Evolutionary conservation across 176 grass and related monocot genomes (phyloP).

Genomic region (Cenchrus americanus): DNA sequence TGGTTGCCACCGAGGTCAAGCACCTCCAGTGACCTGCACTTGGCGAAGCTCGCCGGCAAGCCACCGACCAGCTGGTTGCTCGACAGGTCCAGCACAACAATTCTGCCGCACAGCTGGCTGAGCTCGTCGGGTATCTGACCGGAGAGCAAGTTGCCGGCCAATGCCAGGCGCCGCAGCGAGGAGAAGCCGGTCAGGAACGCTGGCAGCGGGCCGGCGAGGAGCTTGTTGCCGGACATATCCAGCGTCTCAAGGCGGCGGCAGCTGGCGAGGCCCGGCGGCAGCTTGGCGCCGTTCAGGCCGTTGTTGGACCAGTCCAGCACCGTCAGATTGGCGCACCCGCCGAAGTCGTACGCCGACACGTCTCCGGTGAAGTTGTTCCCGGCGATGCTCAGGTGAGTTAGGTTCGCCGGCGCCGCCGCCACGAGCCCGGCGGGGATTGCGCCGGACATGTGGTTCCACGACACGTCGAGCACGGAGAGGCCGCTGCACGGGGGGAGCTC

Average conservation of each 20-base stretch:
- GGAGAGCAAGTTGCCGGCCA: slow-evolving; percentile 64
- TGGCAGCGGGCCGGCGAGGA: slow-evolving; percentile 58
- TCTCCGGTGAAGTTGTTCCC: slow-evolving; percentile 85
- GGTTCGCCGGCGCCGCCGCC: slow-evolving; percentile 43
- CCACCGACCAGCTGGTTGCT: slow-evolving; percentile 61
- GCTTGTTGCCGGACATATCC: slow-evolving; percentile 72
- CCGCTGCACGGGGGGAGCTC: slow-evolving; percentile 54
- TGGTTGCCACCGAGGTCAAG: slow-evolving; percentile 74
- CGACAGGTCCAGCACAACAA: slow-evolving; percentile 64
- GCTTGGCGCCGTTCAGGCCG: slow-evolving; percentile 37
- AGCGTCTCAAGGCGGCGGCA: slow-evolving; percentile 64
- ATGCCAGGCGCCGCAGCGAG: slow-evolving; percentile 54
- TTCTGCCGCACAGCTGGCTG: slow-evolving; percentile 60
- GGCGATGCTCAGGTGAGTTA: slow-evolving; percentile 62
- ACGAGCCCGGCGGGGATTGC: slow-evolving; percentile 53
- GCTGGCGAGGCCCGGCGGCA: slow-evolving; percentile 57
- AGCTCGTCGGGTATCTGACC: slow-evolving; percentile 65
- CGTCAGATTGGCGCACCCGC: slow-evolving; percentile 59
- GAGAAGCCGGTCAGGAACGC: slow-evolving; percentile 50
- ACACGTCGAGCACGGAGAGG: slow-evolving; percentile 68
- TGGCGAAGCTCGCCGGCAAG: slow-evolving; percentile 67
- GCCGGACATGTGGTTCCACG: slow-evolving; percentile 76
- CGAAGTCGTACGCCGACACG: slow-evolving; percentile 66
- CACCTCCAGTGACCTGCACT: slow-evolving; percentile 62
- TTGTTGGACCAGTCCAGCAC: slow-evolving; percentile 79